Base-by-base conservation (phyloP, 2,329 filamentous ascomycete genomes). In the Alternaria gaisen region DNA sequence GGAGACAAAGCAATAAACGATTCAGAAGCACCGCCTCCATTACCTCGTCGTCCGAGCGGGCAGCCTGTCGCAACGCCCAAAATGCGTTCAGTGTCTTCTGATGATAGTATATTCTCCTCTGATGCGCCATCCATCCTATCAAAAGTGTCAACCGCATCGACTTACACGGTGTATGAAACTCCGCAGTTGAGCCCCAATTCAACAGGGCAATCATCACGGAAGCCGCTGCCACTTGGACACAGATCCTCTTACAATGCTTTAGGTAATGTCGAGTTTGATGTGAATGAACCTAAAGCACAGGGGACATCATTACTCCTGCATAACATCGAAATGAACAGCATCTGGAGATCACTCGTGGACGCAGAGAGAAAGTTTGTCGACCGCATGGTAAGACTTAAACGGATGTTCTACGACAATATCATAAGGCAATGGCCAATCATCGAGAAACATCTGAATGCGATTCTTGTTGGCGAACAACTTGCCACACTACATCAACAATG, bases 341-440 rank as follows among this genome's bases (percentile, higher is more conserved):
- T 72, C 8, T 76, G 74, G 74, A 38, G 42, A 9, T 63, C 61
- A 2, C 56, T 76, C 7, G 40, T 72, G 3, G 55, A 66, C 9
- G 62, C 68, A 2, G 74, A 75, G 46, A 64, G 63, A 22, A 69
- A 63, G 6, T 74, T 70, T 44, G 62, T 74, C 24, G 71, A 73
- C 1, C 66, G 65, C 14, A 65, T 76, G 60, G 61, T 51, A 2
- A 71, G 63, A 26, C 67, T 77, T 18, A 66, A 65, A 12, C 68
- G 63, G 8, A 65, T 67, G 57, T 76, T 77, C 55, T 72, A 74
- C 53, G 63, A 72, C 24, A 68, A 69, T 12, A 46, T 76, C 14
- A 47, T 69, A 30, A 61, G 53, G 12, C 60, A 73, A 57, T 77
- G 73, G 73, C 74, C 75, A 8, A 36, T 64, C 14, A 57, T 74